Conservation (phyloP, 306 rosid genomes). For the Sechiopsis laciniata region DNA sequence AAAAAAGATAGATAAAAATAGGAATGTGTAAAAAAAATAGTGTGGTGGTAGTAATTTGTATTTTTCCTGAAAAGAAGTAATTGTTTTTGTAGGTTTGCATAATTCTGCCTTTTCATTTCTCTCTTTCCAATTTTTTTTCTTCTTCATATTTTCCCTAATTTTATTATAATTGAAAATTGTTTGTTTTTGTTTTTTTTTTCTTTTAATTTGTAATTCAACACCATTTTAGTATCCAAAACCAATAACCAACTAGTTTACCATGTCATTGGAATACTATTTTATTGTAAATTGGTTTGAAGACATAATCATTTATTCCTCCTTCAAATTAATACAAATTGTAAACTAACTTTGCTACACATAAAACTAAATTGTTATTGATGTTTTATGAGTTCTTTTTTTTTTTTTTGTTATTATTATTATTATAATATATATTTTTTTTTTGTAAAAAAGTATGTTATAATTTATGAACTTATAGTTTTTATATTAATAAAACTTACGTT, state of each 20-base stretch:
- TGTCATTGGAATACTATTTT: too few relatives aligned
- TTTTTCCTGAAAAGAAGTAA: not conserved
- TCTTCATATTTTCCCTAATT: not conserved
- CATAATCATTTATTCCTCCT: not conserved
- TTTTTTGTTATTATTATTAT: too few relatives aligned
- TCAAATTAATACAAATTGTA: not conserved
- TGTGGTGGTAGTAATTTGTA: constrained; percentile 18
- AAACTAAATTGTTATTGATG: too few relatives aligned
- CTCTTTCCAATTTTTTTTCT: not conserved
- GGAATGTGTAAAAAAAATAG: not conserved
- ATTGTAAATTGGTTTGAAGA: not conserved
- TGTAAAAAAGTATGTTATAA: too few relatives aligned
- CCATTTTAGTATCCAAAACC: too few relatives aligned
- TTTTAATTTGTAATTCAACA: too few relatives aligned
- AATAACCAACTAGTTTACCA: too few relatives aligned
- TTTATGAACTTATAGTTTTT: too few relatives aligned
- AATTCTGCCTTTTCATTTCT: not conserved
- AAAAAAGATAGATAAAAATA: not conserved
- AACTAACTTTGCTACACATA: not conserved
- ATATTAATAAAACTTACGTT: too few relatives aligned
- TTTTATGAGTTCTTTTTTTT: too few relatives aligned
- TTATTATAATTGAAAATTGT: not conserved
- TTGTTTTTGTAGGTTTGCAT: constrained; percentile 8
- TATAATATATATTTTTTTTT: too few relatives aligned
- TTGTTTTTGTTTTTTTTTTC: too few relatives aligned